Conservation (phyloP, 495 filamentous ascomycete genomes). For the Umbilicaria muhlenbergii region DNA sequence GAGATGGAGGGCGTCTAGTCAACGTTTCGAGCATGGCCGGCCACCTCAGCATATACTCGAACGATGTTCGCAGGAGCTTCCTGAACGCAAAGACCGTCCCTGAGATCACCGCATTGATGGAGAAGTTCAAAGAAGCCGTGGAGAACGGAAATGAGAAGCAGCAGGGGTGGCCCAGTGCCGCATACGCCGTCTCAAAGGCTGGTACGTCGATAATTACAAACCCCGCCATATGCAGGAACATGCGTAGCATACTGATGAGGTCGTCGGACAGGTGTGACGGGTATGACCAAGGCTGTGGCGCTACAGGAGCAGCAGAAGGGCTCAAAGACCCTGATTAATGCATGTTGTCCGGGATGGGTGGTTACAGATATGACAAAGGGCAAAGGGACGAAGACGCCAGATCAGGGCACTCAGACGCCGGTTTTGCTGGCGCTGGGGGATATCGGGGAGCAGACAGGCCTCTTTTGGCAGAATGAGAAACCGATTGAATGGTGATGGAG, state of each 20-base stretch:
- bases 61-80: slow-evolving; percentile 19
- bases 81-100: slow-evolving; percentile 16
- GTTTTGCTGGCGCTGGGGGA: slow-evolving; percentile 35
- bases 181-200: slow-evolving; percentile 28
- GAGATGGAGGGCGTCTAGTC: slow-evolving; percentile 24
- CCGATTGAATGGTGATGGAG: slow-evolving; percentile 23
- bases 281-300: slow-evolving; percentile 25
- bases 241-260: too few relatives aligned
- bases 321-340: slow-evolving; percentile 27
- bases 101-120: slow-evolving; percentile 28
- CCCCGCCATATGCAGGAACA: too few relatives aligned
- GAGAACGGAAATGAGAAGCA: slow-evolving; percentile 21
- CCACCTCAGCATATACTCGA: slow-evolving; percentile 24
- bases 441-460: slow-evolving; percentile 22
- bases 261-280: slow-evolving; percentile 21
- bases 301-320: slow-evolving; percentile 17
- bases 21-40: slow-evolving; percentile 30
- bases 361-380: slow-evolving; percentile 37
- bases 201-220: too few relatives aligned
- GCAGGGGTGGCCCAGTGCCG: slow-evolving; percentile 29
- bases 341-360: slow-evolving; percentile 37
- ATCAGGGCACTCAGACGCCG: slow-evolving; percentile 34
- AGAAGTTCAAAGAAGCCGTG: slow-evolving; percentile 25
- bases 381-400: slow-evolving; percentile 24
- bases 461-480: slow-evolving; percentile 30